Base-by-base conservation (phyloP, 1,284 basidiomycete species). In the Sanguinoderma infundibulare region DNA sequence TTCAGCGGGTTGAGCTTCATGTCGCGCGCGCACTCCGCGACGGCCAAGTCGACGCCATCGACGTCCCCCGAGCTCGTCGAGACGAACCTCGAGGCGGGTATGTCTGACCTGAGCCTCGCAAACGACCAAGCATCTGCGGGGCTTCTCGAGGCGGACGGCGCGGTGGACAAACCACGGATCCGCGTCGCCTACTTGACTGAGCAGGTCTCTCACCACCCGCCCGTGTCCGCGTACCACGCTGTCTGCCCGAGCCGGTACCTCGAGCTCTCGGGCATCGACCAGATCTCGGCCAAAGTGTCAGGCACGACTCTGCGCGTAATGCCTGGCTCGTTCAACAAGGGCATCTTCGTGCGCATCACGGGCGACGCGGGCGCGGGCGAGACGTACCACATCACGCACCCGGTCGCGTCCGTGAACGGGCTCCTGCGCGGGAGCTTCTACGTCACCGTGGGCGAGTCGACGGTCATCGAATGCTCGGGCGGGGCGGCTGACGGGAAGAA, bases 181-280 rank as follows among this genome's bases (percentile, higher is more conserved):
- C 87, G 91, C 12, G 85, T 95, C 44, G 84, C 85, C 2, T 92
- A 85, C 75, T 74, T 92, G 61, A 92, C 90, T 28, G 90, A 92
- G 72, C 95, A 97, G 77, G 89, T 98, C 44, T 98, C 94, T 9
- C 97, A 99, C 77, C 97, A 99, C 71, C 98, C 97, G 0, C 97
- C 97, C 1, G 87, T 98, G 44, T 98, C 95, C 0, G 90, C 94
- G 1, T 98, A 91, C 73, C 89, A 88, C 68, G 92, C 92, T n/a
- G 71, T 77, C 12, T 95, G 92, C 73, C 93, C 94, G 0, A 79
- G 85, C 56, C 85, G 87, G 26, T 83, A 85, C n/a, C 73, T 95
- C 50, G 88, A 92, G 69, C 80, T 94, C 70, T 78, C 79, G 30
- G 92, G 94, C 7, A 81, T 95, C 54, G 97, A 99, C 79, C 98